Percentiles rank a stretch among this genome's conserved stretches.
phyloP scores from a whole-genome alignment of 1,284 basidiomycete species.

The Fomitopsis pinicola region DNA sequence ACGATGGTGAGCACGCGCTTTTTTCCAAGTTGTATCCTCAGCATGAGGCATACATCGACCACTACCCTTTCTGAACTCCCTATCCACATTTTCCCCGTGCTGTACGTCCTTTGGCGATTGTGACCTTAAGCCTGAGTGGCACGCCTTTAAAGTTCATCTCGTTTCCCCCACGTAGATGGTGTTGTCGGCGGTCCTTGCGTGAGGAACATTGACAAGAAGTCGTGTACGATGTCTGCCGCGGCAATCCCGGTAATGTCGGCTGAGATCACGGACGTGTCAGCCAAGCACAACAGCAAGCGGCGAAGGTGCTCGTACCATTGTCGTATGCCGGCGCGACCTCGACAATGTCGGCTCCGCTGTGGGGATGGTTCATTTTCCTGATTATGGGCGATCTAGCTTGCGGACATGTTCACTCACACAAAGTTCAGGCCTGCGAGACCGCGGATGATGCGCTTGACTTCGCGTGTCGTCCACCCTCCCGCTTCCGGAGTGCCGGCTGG shows the following conservation, averaged over 20 bases:
- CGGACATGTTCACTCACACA: slow-evolving; percentile 44
- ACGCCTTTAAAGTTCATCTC: slow-evolving; percentile 23
- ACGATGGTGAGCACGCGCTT: background rate
- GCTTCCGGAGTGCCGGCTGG: slow-evolving; percentile 80
- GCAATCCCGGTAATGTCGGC: slow-evolving; percentile 71
- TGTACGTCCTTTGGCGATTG: no score
- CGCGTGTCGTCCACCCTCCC: slow-evolving; percentile 79
- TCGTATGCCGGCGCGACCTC: slow-evolving; percentile 85
- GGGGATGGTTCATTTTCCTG: background rate
- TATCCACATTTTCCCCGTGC: no score
- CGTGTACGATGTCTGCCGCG: slow-evolving; percentile 69
- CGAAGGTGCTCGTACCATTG: slow-evolving; percentile 35
- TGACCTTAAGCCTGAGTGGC: background rate
- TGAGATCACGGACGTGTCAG: slow-evolving; percentile 16
- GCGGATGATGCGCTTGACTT: slow-evolving; percentile 74
- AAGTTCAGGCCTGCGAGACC: slow-evolving; percentile 76
- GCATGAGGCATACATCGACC: background rate
- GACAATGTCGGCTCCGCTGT: slow-evolving; percentile 69
- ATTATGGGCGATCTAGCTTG: background rate
- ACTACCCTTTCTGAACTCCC: no score
- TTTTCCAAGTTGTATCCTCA: no score
- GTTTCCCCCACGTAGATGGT: slow-evolving; percentile 12
- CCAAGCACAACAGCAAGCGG: background rate
- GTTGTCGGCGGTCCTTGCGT: slow-evolving; percentile 31
- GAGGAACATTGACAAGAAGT: slow-evolving; percentile 62